phyloP scores from a whole-genome alignment of 2,329 filamentous ascomycete genomes.

The Phaeosphaeriaceae sp. region DNA sequence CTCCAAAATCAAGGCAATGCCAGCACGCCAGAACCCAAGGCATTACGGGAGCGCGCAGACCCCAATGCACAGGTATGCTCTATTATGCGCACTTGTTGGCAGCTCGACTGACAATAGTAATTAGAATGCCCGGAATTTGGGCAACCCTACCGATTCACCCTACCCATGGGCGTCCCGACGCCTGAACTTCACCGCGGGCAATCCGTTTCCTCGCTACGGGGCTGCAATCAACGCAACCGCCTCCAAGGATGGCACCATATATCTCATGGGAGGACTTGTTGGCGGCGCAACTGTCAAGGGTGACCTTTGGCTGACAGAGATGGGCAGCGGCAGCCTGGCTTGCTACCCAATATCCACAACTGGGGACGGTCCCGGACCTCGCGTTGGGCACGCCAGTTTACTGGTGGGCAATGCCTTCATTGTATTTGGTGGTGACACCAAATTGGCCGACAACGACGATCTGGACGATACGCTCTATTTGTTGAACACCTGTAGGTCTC shows the following conservation, averaged over 20 bases:
- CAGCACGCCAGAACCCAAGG: slow-evolving; percentile 69
- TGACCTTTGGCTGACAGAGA: slow-evolving; percentile 97
- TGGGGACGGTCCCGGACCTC: slow-evolving; percentile 90
- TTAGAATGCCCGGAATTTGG: slow-evolving; percentile 46
- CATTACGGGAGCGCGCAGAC: slow-evolving; percentile 63
- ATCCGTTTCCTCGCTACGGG: slow-evolving; percentile 95
- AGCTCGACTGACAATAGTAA: too few relatives aligned
- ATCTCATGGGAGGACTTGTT: slow-evolving; percentile 96
- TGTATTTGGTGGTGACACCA: slow-evolving; percentile 97
- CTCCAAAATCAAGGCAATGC: slow-evolving; percentile 63
- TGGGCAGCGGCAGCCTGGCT: slow-evolving; percentile 78
- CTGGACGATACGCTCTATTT: slow-evolving; percentile 96
- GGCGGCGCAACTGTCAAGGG: slow-evolving; percentile 96
- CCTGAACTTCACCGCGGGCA: slow-evolving; percentile 84
- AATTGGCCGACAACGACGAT: slow-evolving; percentile 89
- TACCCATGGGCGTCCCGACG: slow-evolving; percentile 96
- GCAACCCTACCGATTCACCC: slow-evolving; percentile 72
- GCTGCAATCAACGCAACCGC: slow-evolving; percentile 91
- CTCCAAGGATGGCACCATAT: slow-evolving; percentile 96
- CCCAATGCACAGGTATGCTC: slow-evolving; percentile 61
- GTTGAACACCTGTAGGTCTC: slow-evolving; percentile 87
- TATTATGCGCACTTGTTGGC: not conserved
- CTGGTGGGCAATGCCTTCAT: slow-evolving; percentile 98
- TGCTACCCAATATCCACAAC: slow-evolving; percentile 93
- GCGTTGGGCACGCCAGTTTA: slow-evolving; percentile 92